Percentiles rank a stretch among this genome's conserved stretches.
phyloP scores from a whole-genome alignment of 805 yeast species.

The Candida maltosa region DNA sequence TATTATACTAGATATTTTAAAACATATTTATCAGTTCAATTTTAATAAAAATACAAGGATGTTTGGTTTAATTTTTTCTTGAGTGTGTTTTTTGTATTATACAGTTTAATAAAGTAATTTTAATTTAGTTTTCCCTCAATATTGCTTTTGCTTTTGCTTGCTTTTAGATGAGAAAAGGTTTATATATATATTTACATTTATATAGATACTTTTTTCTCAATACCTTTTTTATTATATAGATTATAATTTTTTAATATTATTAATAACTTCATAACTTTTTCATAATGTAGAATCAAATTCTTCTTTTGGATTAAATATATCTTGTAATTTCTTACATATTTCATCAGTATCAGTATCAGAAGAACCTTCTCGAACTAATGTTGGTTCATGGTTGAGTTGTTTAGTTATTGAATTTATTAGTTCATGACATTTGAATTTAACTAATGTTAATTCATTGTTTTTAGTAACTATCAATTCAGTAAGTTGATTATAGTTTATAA shows the following conservation, averaged over 20 bases:
- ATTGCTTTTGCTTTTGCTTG: no score
- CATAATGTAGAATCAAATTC: constrained; percentile 10
- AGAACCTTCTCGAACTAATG: not conserved
- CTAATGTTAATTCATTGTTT: constrained; percentile 13
- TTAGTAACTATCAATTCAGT: constrained; percentile 9
- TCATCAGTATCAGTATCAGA: not conserved
- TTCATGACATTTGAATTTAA: constrained; percentile 10
- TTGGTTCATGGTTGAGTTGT: not conserved
- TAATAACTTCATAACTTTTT: no score
- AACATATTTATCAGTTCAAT: not conserved
- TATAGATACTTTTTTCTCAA: no score
- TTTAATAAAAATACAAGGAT: not conserved
- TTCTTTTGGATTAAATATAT: constrained; percentile 7
- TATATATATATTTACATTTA: no score
- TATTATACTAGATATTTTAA: constrained; percentile 7
- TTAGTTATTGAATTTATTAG: no score
- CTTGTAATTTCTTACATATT: constrained; percentile 1
- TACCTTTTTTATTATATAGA: no score
- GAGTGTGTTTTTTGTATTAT: constrained; percentile 4
- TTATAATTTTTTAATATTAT: no score
- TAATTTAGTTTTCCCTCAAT: no score
- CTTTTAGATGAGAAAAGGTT: no score
- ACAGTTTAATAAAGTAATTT: constrained; percentile 1
- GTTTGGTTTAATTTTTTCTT: not conserved
- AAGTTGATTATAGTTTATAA: constrained; percentile 13